Evolutionary conservation across 169 alveolate genomes (phyloP), one percentile per base, ranked within the genome.

Genomic region (Babesia bigemina): DNA sequence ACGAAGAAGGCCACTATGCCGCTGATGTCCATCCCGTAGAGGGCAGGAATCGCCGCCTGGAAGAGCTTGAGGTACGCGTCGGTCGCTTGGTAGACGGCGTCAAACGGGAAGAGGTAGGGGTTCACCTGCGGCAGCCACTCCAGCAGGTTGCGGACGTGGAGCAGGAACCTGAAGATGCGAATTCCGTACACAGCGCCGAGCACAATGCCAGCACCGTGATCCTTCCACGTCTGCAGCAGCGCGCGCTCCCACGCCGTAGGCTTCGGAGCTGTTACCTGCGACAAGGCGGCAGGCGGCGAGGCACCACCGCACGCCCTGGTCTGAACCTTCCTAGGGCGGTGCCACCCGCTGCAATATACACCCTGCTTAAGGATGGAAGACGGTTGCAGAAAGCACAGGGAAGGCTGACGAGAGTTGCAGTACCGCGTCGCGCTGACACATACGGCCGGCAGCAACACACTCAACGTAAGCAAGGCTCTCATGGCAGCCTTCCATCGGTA

Each of bases 41-140:
- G 58, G 44, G 59, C 63, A 13, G 93, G 93, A 17, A 81, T 47
- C 24, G 63, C 42, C 62, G 61, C 52, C 87, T 89, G 90, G 63
- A 90, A 81, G 70, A 85, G 55, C 67, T 86, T 82, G 49, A 87
- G 77, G 82, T 91, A 92, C 24, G 69, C 59, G 76, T 91, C 79
- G 28, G 95, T 90, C 29, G 86, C 84, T 45, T 85, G 79, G 63
- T 87, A 92, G 21, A 92, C 63, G 84, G 67, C 65, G 47, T 71
- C 72, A 74, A 87, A 92, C 24, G 95, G 95, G 49, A 86, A 92
- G 36, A 92, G 74, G 81, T 91, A 91, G 19, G 95, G 95, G 60
- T 92, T 92, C 42, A 85, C 87, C 67, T 92, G 95, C 19, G 94
- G 92, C 26, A 92, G 79, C 94, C 95, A 91, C 66, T 92, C 95